Evolutionary conservation across 305 asterid genomes (phyloP), one percentile per base, ranked within the genome.

Genomic region (Fraxinus velutina): DNA sequence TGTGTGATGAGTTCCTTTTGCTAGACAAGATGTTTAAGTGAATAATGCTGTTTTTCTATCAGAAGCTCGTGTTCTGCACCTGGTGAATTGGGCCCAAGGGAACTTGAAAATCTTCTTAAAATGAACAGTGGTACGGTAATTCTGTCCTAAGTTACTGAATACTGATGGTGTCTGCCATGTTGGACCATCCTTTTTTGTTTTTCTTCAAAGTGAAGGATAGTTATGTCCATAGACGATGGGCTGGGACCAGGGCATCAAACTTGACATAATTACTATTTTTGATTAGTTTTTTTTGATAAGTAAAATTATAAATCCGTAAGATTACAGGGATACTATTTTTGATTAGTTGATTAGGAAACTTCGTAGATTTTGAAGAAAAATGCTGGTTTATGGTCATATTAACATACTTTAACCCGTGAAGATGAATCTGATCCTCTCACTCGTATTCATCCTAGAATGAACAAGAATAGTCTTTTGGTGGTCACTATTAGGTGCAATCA

Each of bases 51-150:
- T 79, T 79, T 30, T 83, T 83, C 62, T 80, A 72, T 82, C 93
- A 93, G 99, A 90, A 83, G 85, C 87, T 91, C 96, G 7, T 95
- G 99, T 87, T 87, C 95, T 42, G 88, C 88, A 76, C 92, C 94
- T 37, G 95, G 92, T 78, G 98, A 95, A 77, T 84, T 93, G 79
- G 84, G 84, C 83, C 75, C 92, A 68, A 81, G 89, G 82, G 97
- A 92, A 88, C 89, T 95, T 33, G 98, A 95, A 78, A 88, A 73
- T 89, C 97, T 93, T 83, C 91, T 95, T 84, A 88, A 86, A 83
- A 88, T 91, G 97, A 90, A 89, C 87, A 88, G 86, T 37, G 98
- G 99, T 93, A 84, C 78, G 73, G 37, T 75, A 21, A 79, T 73
- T 73, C 9, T 9, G 34, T 81, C 66, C 80, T 47, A 2, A 50